phyloP scores from a whole-genome alignment of 371 early-diverging fungal species.

The Mucor circinelloides region DNA sequence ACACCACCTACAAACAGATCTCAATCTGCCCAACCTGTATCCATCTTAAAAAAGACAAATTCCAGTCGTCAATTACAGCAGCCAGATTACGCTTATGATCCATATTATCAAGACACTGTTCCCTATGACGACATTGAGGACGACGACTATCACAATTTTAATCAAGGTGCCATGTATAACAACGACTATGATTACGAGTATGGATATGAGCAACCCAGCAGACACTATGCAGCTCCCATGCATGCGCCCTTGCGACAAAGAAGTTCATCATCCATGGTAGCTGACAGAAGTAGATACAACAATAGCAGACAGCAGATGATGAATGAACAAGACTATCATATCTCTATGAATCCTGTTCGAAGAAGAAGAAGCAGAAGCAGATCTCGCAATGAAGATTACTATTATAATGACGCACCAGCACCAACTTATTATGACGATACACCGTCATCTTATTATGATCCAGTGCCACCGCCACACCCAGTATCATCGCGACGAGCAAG shows the following conservation, averaged over 20 bases:
- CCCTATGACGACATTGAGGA: conserved; percentile 1
- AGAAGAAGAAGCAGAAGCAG: not conserved
- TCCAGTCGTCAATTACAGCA: not conserved
- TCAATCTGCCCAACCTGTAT: conserved; percentile 9
- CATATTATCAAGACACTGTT: not conserved
- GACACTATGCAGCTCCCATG: not conserved
- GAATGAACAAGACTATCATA: not conserved
- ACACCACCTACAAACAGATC: not conserved
- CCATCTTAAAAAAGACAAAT: conserved; percentile 22
- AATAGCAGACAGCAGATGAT: not conserved
- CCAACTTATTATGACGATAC: not conserved
- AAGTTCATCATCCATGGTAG: not conserved
- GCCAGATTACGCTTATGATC: not conserved
- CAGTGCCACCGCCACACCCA: not conserved
- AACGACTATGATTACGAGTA: not conserved
- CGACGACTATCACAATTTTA: not conserved
- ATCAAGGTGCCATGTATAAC: not conserved
- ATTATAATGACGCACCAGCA: not conserved
- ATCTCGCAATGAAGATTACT: not conserved
- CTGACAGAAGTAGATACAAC: not conserved
- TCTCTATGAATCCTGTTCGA: not conserved
- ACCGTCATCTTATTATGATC: not conserved
- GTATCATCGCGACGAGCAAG: not conserved
- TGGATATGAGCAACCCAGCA: not conserved
- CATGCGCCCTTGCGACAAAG: not conserved